Evolutionary conservation across 176 grass and related monocot genomes (phyloP).

Genomic region (Leersia perrieri): DNA sequence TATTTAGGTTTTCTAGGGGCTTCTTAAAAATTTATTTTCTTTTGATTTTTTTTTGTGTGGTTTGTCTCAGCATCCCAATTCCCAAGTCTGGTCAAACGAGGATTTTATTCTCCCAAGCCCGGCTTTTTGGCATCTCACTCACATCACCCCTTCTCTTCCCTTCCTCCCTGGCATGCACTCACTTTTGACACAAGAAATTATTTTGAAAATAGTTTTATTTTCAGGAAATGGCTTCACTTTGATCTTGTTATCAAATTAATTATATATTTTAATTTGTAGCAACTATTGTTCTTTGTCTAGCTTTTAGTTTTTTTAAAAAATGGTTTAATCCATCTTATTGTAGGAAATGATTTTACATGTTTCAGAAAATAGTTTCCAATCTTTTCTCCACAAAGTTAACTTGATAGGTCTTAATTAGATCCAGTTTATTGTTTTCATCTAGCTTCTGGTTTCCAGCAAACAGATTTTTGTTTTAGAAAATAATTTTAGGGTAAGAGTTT

Average conservation of each 20-base stretch:
- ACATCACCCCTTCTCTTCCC: neutral
- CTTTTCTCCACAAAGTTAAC: too few relatives aligned
- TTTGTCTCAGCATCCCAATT: constrained; percentile 38
- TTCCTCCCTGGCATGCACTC: neutral
- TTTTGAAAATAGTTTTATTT: neutral
- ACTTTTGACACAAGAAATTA: neutral
- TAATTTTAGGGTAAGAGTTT: neutral
- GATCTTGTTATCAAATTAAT: too few relatives aligned
- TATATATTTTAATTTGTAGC: too few relatives aligned
- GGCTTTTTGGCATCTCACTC: constrained; percentile 46
- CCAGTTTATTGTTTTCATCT: too few relatives aligned
- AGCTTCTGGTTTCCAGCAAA: too few relatives aligned
- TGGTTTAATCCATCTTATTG: neutral
- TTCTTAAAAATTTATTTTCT: neutral
- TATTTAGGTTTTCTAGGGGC: neutral
- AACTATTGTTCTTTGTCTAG: too few relatives aligned
- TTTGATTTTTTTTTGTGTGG: neutral
- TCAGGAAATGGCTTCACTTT: too few relatives aligned
- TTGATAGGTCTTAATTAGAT: neutral
- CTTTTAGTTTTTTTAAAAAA: too few relatives aligned
- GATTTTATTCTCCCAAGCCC: constrained; percentile 72
- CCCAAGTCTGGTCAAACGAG: constrained; percentile 67
- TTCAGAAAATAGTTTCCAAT: too few relatives aligned
- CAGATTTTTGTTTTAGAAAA: too few relatives aligned
- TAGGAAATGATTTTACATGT: too few relatives aligned